Evolutionary conservation across 495 filamentous ascomycete genomes (phyloP), one percentile per base, ranked within the genome.

Genomic region (Aspergillus sclerotiicarbonarius): DNA sequence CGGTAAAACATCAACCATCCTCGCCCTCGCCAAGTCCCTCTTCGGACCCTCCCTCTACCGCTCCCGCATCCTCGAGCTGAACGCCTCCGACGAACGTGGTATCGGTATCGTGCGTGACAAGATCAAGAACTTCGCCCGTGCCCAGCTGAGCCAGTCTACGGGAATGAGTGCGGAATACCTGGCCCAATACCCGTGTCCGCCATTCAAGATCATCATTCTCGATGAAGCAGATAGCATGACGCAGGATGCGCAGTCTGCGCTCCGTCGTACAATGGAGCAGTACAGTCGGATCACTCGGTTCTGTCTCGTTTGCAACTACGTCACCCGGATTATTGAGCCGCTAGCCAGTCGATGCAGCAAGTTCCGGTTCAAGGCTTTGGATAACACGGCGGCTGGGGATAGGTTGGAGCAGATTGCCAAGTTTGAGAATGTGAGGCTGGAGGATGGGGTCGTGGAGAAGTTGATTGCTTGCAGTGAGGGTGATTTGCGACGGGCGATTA

Each of bases 171-270:
- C 77, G 62, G 77, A 71, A 77, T 96, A 90, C 72, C 81, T 83
- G 56, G 80, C 84, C 39, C 81, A 83, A 59, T 96, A 95, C 73
- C 92, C 94, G 1, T 97, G 93, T 66, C 94, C 94, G 29, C 94
- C 95, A 21, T 98, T 95, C 82, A 98, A 98, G 78, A 96, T 98
- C 69, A 91, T 98, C 69, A 89, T 98, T 56, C 84, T 98, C 33
- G 94, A 98, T 74, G 94, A 98, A 75, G 94, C 94, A 50, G 94
- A 98, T 71, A 90, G 87, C 68, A 98, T 98, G 94, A 98, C 95
- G 35, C 95, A 98, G 73, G 94, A 98, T 71, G 94, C 94, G 44
- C 94, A 98, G 79, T 87, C 85, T 48, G 94, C 94, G 5, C 80
- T 98, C 43, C 80, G 94, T 56, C 83, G 94, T 39, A 98, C 94